Base-by-base conservation (phyloP, 2,329 filamentous ascomycete species). In the Exophiala aquamarina region DNA sequence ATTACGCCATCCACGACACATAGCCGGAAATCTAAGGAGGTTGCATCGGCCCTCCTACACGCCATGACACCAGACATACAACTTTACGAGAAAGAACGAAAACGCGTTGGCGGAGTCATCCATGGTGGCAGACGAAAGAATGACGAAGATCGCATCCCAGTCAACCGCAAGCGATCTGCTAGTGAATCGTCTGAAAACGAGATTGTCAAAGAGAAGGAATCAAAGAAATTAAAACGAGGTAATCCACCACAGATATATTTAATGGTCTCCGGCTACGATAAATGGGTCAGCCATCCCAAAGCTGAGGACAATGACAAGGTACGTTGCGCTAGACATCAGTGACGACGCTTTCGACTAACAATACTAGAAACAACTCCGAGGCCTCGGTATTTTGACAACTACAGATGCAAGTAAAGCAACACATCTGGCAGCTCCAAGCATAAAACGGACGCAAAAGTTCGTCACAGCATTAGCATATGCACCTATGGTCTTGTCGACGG, bases 361-460 rank as follows among this genome's bases (percentile, higher is more conserved):
- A 44, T 20, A 47, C 47, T 60, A 94, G 89, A 84, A 78, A 70
- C 86, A 86, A 70, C 76, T 98, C 45, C 86, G 91, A 50, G 82
- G 86, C 36, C 72, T 97, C 28, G 93, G 93, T 6, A 87, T 98
- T 46, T 77, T 83, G 57, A 81, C 95, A 17, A 86, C 89, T 3
- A 78, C 85, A 58, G 87, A 95, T 61, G 82, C 83, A 19, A 79
- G 81, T 38, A 78, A 81, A 35, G 93, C 89, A 64, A 88, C 92
- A 59, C 88, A 95, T 64, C 79, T 98, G 9, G 90, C 89, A 26
- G 92, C 92, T 3, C 93, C 92, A 1, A 80, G 83, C 33, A 82
- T 97, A 52, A 81, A 96, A 26, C 86, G 93, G 29, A 98, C 93
- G 0, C 83, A 89, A 64, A 98, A 98, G 63, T 98, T 98, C 63